These are phyloP conservation scores for Takashimella tepidaria DNA, from an alignment of 1,284 basidiomycete species.

Conservation along the genomic window DNA sequence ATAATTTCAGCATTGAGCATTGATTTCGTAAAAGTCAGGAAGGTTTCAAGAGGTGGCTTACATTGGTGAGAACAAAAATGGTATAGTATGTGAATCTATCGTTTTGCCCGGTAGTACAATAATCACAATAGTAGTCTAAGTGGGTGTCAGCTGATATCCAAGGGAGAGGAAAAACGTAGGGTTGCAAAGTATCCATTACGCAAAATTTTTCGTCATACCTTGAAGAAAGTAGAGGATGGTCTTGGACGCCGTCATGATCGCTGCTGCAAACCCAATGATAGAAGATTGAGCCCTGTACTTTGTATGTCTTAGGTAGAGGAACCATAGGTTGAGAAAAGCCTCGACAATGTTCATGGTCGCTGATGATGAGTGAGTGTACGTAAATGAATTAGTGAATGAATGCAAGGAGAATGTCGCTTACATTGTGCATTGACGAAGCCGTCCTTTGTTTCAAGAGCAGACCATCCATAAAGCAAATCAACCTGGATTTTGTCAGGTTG, in stretches of 20 bases:
- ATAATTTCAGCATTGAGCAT: constrained; percentile 6
- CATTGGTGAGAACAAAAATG: constrained; percentile 77
- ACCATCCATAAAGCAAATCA: constrained; percentile 67
- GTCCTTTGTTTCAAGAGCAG: constrained; percentile 58
- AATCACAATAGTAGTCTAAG: constrained; percentile 48
- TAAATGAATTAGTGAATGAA: too few relatives aligned
- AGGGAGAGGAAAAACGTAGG: too few relatives aligned
- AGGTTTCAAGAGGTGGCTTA: too few relatives aligned
- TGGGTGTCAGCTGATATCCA: too few relatives aligned
- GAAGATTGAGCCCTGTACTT: constrained; percentile 49
- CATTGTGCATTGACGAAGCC: constrained; percentile 87
- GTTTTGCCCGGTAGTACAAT: constrained; percentile 74
- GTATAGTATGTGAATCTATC: constrained; percentile 50
- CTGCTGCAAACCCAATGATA: constrained; percentile 67
- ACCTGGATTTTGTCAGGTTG: constrained; percentile 53
- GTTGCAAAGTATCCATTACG: neutral
- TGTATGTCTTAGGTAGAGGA: constrained; percentile 65
- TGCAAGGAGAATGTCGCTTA: constrained; percentile 50
- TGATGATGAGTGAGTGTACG: constrained; percentile 33
- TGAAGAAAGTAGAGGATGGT: constrained; percentile 75
- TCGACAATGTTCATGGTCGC: constrained; percentile 77
- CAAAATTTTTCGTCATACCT: constrained; percentile 47
- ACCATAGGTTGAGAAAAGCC: constrained; percentile 65
- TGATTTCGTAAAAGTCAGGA: too few relatives aligned
- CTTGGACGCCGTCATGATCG: constrained; percentile 74